Conservation (phyloP, 2,329 filamentous ascomycete genomes). For the Daldinia sp. region DNA sequence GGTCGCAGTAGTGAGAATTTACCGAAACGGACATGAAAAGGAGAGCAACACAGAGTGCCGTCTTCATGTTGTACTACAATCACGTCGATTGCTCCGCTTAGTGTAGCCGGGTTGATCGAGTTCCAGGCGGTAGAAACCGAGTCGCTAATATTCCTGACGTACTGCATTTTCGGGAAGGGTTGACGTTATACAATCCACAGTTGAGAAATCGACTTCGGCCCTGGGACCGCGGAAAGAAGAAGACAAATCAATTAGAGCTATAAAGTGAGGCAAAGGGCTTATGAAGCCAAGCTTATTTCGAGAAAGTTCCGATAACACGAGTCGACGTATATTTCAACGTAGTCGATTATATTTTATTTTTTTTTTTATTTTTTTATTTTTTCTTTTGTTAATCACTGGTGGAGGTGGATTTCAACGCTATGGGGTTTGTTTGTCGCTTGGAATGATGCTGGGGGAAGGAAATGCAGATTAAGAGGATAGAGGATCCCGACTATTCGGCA, state of each 20-base stretch:
- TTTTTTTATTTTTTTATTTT: no score
- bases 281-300: background rate
- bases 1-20: constrained; percentile 96
- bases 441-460: constrained; percentile 10
- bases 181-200: background rate
- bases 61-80: constrained; percentile 98
- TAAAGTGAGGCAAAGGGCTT: background rate
- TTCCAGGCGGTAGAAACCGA: constrained; percentile 99
- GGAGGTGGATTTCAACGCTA: background rate
- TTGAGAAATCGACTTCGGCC: constrained; percentile 13
- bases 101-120: constrained; percentile 96
- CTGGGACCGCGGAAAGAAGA: constrained; percentile 21
- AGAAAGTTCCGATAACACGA: background rate
- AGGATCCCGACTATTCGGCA: constrained; percentile 27
- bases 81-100: constrained; percentile 98
- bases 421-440: background rate
- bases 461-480: constrained; percentile 6
- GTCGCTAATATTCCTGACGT: constrained; percentile 94
- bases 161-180: constrained; percentile 75
- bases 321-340: constrained; percentile 2
- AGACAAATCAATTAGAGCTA: constrained; percentile 3
- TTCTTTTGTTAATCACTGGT: background rate
- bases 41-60: constrained; percentile 87
- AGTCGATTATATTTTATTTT: background rate
- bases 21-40: constrained; percentile 98